phyloP scores from a whole-genome alignment of 306 rosid genomes.

The Cucumis sativus region Cucumber_9930_V3 NC_026660.2:25554001-25554500 shows the following conservation, averaged over 20 bases:
- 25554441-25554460: background rate
- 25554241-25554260: background rate
- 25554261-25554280: background rate
- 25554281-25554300: background rate
- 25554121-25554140: slow-evolving; percentile 88
- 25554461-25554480: background rate
- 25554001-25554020: slow-evolving; percentile 15
- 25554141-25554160: slow-evolving; percentile 60
- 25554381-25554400: background rate
- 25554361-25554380: background rate
- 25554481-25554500: background rate
- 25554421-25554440: background rate
- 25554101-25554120: slow-evolving; percentile 91
- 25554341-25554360: background rate
- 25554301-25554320: background rate
- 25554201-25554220: slow-evolving; percentile 5
- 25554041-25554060: slow-evolving; percentile 90
- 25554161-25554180: slow-evolving; percentile 74
- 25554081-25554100: slow-evolving; percentile 64
- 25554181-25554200: background rate
- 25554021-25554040: slow-evolving; percentile 58
- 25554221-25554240: background rate
- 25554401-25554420: background rate
- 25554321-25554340: background rate
- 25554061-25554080: slow-evolving; percentile 66